A percentile compares a stretch with the other conserved stretches of the same genome.
Evolutionary conservation across 2,329 filamentous ascomycete genomes (phyloP).

Genomic region (Endoconidiophora laricicola): DNA sequence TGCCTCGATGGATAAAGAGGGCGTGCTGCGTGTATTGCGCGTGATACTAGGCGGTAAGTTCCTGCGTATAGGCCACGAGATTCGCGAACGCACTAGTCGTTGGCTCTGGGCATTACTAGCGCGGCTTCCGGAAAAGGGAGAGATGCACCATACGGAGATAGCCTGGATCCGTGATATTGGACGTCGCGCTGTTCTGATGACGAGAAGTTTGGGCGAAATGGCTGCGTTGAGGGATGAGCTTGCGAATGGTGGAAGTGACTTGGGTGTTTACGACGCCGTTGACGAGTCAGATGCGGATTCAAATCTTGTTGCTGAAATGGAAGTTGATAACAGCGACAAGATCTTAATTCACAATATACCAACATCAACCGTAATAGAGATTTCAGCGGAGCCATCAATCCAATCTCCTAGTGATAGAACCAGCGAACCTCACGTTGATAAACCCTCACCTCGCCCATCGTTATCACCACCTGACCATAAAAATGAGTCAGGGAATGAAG

Average conservation of each 20-base stretch:
- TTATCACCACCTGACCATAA: neutral
- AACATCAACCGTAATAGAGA: neutral
- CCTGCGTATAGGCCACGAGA: conserved; percentile 38
- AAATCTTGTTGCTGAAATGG: conserved; percentile 11
- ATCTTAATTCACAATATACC: neutral
- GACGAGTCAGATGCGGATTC: conserved; percentile 26
- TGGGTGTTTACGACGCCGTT: conserved; percentile 29
- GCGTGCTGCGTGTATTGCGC: conserved; percentile 48
- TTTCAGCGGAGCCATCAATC: neutral
- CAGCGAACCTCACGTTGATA: neutral
- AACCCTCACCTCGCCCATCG: neutral
- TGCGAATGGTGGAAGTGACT: conserved; percentile 19
- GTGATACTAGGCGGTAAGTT: conserved; percentile 50
- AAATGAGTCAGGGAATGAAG: conserved; percentile 9
- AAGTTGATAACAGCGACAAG: conserved; percentile 18
- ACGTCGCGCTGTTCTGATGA: conserved; percentile 51
- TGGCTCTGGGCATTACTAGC: conserved; percentile 81
- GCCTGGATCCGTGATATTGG: conserved; percentile 63
- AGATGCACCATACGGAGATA: conserved; percentile 59
- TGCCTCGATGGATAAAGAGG: conserved; percentile 48
- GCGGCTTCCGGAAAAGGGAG: conserved; percentile 54
- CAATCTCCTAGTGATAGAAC: neutral
- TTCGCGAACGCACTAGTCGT: conserved; percentile 51
- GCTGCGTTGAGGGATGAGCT: conserved; percentile 29
- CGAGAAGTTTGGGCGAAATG: conserved; percentile 37